Percentiles rank a stretch among this genome's conserved stretches.
Evolutionary conservation across 345 rosid species (phyloP).

Genomic region (Syzygium aromaticum): DNA sequence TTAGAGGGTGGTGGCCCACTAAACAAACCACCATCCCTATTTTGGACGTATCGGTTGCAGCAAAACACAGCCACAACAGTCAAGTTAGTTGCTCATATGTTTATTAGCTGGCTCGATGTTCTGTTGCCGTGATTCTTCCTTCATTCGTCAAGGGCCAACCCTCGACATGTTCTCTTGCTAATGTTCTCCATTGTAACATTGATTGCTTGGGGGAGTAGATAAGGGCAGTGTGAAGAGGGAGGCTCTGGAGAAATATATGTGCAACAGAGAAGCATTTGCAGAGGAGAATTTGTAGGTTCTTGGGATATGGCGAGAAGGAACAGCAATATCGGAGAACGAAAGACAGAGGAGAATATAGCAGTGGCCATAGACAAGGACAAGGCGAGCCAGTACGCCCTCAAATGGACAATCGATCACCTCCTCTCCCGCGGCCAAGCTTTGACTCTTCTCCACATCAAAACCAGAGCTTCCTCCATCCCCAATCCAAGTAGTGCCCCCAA

Average conservation of each 20-base stretch:
- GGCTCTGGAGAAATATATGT: not conserved
- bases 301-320: conserved; percentile 3
- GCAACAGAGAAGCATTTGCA: not conserved
- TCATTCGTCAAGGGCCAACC: not conserved
- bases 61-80: not conserved
- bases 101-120: not conserved
- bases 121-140: not conserved
- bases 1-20: not conserved
- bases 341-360: conserved; percentile 21
- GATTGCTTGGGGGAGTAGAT: not conserved
- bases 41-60: not conserved
- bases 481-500: conserved; percentile 13
- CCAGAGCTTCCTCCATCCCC: conserved; percentile 27
- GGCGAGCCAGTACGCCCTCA: conserved; percentile 67
- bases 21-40: not conserved
- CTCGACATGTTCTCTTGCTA: not conserved
- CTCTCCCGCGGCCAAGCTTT: conserved; percentile 44
- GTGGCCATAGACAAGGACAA: conserved; percentile 78
- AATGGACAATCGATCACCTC: conserved; percentile 64
- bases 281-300: not conserved
- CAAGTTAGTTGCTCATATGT: not conserved
- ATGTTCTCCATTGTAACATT: not conserved
- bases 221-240: not conserved
- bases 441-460: conserved; percentile 63
- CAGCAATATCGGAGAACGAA: not conserved